Evolutionary conservation across 768 basidiomycete species (phyloP), one percentile per base, ranked within the genome.

Genomic region (Agaricus subrufescens): DNA sequence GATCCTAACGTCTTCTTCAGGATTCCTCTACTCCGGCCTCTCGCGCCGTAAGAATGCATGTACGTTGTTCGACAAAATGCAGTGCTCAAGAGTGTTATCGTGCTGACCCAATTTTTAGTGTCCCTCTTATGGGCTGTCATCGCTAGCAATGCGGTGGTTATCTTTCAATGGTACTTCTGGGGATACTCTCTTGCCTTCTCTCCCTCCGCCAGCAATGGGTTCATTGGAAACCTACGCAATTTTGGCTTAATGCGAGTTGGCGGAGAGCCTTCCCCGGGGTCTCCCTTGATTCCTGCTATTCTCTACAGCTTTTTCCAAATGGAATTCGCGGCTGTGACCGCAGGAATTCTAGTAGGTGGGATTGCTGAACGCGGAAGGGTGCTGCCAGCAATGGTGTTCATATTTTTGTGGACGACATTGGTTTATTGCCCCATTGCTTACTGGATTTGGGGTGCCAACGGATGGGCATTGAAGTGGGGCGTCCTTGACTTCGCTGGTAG

Each of bases 341-440:
- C 87, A 14, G 85, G 75, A 11, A 90, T 91, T 49, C 67, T 91
- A 27, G 75, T 89, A 78, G 88, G 88, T 44, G 87, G 89, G 8
- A 80, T 91, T 49, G 93, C 93, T 4, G 94, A 95, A 71, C 88
- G 93, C 54, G 90, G 91, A 1, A 81, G 91, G 46, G 82, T 95
- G 37, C 74, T 91, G 4, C 93, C 92, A 0, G 83, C 86, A 9
- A 85, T 94, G 78, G 74, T 91, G 23, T 83, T 95, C 66, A 79
- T 82, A 3, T 94, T 94, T 71, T 59, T 85, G 52, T 97, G 93
- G 94, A 75, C 86, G 66, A 94, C 92, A 5, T 60, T 94, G 50
- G 91, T 94, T 15, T 94, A 94, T 68, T 91, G 89, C 63, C 91
- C 91, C 8, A 77, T 95, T 57, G 92, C 91, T 31, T 87, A 80